Evolutionary conservation across 2,329 filamentous ascomycete species (phyloP).

Genomic region (Aspergillus fumigatiaffinis): DNA sequence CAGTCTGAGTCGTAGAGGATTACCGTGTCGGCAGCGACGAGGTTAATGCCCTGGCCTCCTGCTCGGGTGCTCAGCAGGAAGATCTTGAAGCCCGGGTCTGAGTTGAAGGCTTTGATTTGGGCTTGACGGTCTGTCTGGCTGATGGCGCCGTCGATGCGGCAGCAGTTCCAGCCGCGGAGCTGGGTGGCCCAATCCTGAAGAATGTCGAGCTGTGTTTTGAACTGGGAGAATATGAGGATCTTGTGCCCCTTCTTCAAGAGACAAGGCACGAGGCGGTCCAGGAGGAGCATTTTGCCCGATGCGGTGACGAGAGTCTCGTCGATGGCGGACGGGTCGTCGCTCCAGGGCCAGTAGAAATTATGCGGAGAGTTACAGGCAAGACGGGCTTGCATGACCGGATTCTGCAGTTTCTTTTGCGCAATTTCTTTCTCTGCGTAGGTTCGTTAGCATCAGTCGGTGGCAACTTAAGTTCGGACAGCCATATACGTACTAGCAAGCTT

Average conservation of each 20-base stretch:
- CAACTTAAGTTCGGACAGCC: neutral
- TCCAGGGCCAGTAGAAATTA: slow-evolving; percentile 94
- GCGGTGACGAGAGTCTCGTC: slow-evolving; percentile 81
- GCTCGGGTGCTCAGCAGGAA: slow-evolving; percentile 89
- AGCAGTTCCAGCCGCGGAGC: slow-evolving; percentile 75
- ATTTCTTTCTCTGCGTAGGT: slow-evolving; percentile 67
- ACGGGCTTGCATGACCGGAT: slow-evolving; percentile 86
- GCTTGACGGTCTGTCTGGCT: slow-evolving; percentile 66
- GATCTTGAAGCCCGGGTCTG: slow-evolving; percentile 61
- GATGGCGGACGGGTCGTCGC: slow-evolving; percentile 55
- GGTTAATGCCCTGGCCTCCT: slow-evolving; percentile 92
- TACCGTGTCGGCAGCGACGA: slow-evolving; percentile 86
- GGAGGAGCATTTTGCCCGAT: slow-evolving; percentile 91
- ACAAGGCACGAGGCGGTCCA: slow-evolving; percentile 76
- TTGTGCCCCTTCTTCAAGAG: slow-evolving; percentile 77
- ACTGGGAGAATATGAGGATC: slow-evolving; percentile 93
- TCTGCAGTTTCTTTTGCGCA: slow-evolving; percentile 85
- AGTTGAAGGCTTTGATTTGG: slow-evolving; percentile 72
- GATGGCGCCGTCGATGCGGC: slow-evolving; percentile 87
- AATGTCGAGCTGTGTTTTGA: slow-evolving; percentile 89
- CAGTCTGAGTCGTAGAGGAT: slow-evolving; percentile 88
- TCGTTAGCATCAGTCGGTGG: slow-evolving; percentile 17
- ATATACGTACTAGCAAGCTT: slow-evolving; percentile 66
- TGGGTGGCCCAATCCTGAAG: slow-evolving; percentile 77
- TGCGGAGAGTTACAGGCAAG: slow-evolving; percentile 91